Evolutionary conservation across 768 basidiomycete genomes (phyloP).

Genomic region (Lactarius trivialis): DNA sequence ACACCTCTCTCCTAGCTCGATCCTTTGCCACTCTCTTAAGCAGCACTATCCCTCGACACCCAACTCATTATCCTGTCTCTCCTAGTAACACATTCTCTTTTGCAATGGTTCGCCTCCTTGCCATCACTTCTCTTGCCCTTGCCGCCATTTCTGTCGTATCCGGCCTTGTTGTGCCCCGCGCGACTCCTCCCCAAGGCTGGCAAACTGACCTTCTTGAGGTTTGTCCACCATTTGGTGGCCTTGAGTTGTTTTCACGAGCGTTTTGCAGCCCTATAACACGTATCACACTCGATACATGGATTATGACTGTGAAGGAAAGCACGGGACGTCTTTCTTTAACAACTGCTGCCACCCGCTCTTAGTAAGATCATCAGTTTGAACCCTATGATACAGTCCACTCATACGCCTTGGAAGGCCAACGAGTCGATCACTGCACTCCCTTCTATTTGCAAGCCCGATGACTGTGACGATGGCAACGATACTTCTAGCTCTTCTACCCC

Average conservation of each 20-base stretch:
- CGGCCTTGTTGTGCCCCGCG: constrained; percentile 35
- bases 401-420: constrained; percentile 35
- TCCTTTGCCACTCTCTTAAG: constrained; percentile 15
- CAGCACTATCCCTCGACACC: constrained; percentile 10
- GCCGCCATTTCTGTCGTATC: constrained; percentile 34
- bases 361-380: constrained; percentile 32
- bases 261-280: constrained; percentile 39
- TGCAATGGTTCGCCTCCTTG: constrained; percentile 30
- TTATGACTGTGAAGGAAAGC: constrained; percentile 40
- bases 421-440: constrained; percentile 46
- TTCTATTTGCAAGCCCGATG: constrained; percentile 47
- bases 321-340: constrained; percentile 46
- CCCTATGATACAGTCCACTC: constrained; percentile 4
- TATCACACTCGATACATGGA: constrained; percentile 62
- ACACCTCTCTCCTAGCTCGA: background rate
- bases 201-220: constrained; percentile 42
- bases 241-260: constrained; percentile 10
- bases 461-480: constrained; percentile 30
- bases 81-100: constrained; percentile 17
- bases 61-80: constrained; percentile 23
- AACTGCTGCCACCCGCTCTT: constrained; percentile 66
- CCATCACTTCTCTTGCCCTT: constrained; percentile 40
- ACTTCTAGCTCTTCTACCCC: constrained; percentile 3
- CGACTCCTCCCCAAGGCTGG: constrained; percentile 40
- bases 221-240: background rate